These are phyloP conservation scores for Aspergillus unguis DNA, from an alignment of 2,329 filamentous ascomycete genomes.

Conservation along the genomic window DNA sequence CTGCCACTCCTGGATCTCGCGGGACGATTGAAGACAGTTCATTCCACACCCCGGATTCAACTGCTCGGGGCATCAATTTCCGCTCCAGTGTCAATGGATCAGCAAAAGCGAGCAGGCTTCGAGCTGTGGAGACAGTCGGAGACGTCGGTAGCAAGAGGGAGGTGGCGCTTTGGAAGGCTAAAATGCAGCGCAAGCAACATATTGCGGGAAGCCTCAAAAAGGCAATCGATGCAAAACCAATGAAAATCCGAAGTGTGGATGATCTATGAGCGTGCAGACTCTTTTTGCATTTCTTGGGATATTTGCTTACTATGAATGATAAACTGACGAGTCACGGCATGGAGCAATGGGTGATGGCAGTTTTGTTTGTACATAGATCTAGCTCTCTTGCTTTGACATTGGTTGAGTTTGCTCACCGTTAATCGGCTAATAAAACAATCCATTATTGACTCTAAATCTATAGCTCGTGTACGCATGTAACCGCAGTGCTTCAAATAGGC, in stretches of 20 bases:
- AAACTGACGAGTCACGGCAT: constrained; percentile 10
- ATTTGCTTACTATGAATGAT: constrained; percentile 7
- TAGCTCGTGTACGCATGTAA: no score
- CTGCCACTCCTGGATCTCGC: constrained; percentile 38
- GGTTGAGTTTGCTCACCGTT: constrained; percentile 3
- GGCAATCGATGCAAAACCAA: constrained; percentile 34
- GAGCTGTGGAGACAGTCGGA: constrained; percentile 27
- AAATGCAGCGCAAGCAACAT: constrained; percentile 34
- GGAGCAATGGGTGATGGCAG: constrained; percentile 3
- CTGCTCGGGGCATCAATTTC: constrained; percentile 30
- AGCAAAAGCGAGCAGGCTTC: constrained; percentile 30
- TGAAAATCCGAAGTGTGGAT: constrained; percentile 33
- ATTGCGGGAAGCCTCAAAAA: constrained; percentile 36
- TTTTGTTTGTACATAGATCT: constrained; percentile 16
- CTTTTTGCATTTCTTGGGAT: constrained; percentile 9
- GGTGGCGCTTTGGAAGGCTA: constrained; percentile 34
- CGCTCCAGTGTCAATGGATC: constrained; percentile 36
- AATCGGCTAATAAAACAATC: constrained; percentile 5
- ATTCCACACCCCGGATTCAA: constrained; percentile 44
- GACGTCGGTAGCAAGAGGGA: constrained; percentile 30
- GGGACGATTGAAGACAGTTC: constrained; percentile 36
- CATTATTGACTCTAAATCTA: not conserved
- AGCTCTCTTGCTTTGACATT: constrained; percentile 8
- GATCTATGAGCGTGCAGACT: constrained; percentile 19
- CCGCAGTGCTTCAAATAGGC: no score